Evolutionary conservation across 2,329 filamentous ascomycete species (phyloP).

Genomic region (Aspergillus floridensis): DNA sequence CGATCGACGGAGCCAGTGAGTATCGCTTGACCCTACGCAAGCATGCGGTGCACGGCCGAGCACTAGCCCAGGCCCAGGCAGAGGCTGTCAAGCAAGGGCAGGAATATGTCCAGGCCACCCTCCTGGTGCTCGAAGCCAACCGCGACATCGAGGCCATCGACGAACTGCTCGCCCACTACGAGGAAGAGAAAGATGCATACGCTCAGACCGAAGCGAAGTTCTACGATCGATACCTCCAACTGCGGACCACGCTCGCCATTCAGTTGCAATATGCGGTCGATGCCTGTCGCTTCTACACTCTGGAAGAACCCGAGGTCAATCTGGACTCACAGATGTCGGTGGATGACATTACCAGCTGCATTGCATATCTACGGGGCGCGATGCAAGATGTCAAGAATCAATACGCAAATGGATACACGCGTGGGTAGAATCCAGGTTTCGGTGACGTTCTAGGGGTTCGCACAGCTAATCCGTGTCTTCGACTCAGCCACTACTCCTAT

Average conservation of each 20-base stretch:
- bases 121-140: background rate
- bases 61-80: constrained; percentile 4
- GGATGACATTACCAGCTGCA: too few relatives aligned
- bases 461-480: too few relatives aligned
- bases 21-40: constrained; percentile 2
- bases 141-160: background rate
- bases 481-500: too few relatives aligned
- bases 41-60: constrained; percentile 3
- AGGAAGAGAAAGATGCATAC: background rate
- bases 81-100: constrained; percentile 4
- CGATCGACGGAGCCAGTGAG: background rate
- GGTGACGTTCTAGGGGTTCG: too few relatives aligned
- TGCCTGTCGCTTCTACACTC: background rate
- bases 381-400: background rate
- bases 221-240: background rate
- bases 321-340: background rate
- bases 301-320: background rate
- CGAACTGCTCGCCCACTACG: background rate
- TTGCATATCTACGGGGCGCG: background rate
- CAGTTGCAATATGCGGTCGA: background rate
- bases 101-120: background rate
- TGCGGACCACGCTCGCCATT: background rate
- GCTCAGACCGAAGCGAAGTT: background rate
- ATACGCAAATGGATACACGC: background rate
- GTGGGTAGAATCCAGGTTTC: background rate